These are phyloP conservation scores for Rubroboletus satanas DNA, from an alignment of 768 basidiomycete genomes.

Conservation along the genomic window DNA sequence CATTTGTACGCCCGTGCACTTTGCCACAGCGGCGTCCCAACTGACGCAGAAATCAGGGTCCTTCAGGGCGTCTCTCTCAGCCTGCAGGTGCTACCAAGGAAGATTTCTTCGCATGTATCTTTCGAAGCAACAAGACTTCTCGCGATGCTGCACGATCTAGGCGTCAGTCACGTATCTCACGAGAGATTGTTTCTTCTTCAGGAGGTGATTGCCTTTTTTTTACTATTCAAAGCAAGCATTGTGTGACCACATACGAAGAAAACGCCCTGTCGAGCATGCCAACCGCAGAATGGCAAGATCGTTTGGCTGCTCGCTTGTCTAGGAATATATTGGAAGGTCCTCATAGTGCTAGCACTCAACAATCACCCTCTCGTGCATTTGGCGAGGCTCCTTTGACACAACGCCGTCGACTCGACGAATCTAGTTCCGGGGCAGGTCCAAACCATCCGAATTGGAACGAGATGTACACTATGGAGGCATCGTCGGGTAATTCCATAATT, in stretches of 20 bases:
- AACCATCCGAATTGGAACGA: slow-evolving; percentile 49
- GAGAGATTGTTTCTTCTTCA: slow-evolving; percentile 75
- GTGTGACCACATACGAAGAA: slow-evolving; percentile 36
- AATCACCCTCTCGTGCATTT: slow-evolving; percentile 26
- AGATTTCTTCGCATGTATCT: slow-evolving; percentile 73
- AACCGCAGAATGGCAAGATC: slow-evolving; percentile 77
- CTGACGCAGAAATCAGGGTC: slow-evolving; percentile 46
- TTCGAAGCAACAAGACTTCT: slow-evolving; percentile 52
- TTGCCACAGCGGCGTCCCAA: background rate
- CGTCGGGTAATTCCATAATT: slow-evolving; percentile 26
- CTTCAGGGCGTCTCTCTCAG: slow-evolving; percentile 60
- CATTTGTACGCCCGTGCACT: slow-evolving; percentile 53
- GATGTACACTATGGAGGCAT: slow-evolving; percentile 55
- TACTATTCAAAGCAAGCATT: background rate
- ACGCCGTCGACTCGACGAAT: slow-evolving; percentile 42
- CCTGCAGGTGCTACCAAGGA: slow-evolving; percentile 65
- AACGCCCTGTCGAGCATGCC: slow-evolving; percentile 59
- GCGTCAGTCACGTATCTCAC: slow-evolving; percentile 70
- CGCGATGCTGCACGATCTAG: slow-evolving; percentile 59
- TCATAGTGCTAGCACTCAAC: slow-evolving; percentile 6
- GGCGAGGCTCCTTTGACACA: slow-evolving; percentile 39
- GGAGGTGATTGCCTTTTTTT: slow-evolving; percentile 39
- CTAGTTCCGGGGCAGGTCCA: slow-evolving; percentile 4
- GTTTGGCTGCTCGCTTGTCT: slow-evolving; percentile 53
- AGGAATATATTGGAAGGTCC: slow-evolving; percentile 18